These are phyloP conservation scores for Bipolaris victoriae DNA, from an alignment of 2,329 filamentous ascomycete species.

Conservation along the genomic window DNA sequence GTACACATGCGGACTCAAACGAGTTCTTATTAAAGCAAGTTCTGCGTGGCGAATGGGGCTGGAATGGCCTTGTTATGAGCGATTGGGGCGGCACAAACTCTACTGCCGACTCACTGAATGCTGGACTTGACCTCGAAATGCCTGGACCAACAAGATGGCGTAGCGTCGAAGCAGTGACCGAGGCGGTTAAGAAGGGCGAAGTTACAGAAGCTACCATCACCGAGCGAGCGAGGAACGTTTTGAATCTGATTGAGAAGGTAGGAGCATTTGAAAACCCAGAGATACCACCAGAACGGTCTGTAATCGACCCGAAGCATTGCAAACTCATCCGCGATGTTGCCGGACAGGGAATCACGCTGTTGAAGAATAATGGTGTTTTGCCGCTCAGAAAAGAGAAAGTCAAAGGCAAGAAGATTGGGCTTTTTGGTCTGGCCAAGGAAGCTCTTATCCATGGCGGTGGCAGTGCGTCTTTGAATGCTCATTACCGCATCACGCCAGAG, in stretches of 20 bases:
- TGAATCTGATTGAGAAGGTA: conserved; percentile 71
- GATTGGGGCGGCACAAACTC: conserved; percentile 63
- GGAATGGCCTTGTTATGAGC: conserved; percentile 69
- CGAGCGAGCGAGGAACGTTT: conserved; percentile 38
- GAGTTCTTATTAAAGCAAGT: conserved; percentile 69
- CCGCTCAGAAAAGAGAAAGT: conserved; percentile 67
- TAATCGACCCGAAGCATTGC: conserved; percentile 66
- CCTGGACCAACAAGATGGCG: conserved; percentile 66
- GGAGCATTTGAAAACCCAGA: conserved; percentile 67
- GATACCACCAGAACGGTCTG: conserved; percentile 63
- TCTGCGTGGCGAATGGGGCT: conserved; percentile 74
- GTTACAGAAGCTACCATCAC: conserved; percentile 49
- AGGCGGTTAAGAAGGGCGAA: conserved; percentile 54
- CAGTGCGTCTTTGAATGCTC: conserved; percentile 37
- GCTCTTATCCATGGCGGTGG: conserved; percentile 45
- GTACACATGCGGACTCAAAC: conserved; percentile 70
- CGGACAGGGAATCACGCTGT: conserved; percentile 70
- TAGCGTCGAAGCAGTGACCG: conserved; percentile 67
- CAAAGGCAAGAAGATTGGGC: conserved; percentile 64
- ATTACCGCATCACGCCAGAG: conserved; percentile 37
- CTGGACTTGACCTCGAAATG: conserved; percentile 49
- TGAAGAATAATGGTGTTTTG: conserved; percentile 73
- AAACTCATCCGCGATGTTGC: conserved; percentile 68
- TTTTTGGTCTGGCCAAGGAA: conserved; percentile 71
- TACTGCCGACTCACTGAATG: conserved; percentile 43